Evolutionary conservation across 495 filamentous ascomycete genomes (phyloP), one percentile per base, ranked within the genome.

Genomic region (Penicillium simplicissimum): DNA sequence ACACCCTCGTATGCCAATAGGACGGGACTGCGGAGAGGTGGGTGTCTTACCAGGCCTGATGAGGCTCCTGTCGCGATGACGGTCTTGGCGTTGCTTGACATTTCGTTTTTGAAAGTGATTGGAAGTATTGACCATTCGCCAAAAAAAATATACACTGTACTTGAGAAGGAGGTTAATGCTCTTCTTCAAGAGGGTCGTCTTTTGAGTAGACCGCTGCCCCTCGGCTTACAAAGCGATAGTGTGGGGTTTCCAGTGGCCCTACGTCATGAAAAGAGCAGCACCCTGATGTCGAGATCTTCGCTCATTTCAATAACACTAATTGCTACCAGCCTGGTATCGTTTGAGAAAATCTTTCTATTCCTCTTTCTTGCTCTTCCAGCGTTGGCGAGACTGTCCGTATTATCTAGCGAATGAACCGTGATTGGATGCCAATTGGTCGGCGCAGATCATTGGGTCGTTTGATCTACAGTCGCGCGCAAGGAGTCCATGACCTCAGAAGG

Each of bases 381-480:
- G n/a, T 4, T 34, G 84, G 89, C 55, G 91, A 96, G 61, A 96
- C 95, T 19, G 84, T 89, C 37, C 85, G 87, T 34, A 89, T 98
- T 52, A 87, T 96, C 34, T 85, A 91, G 70, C 88, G 95, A 45
- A 98, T 98, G 95, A 89, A 90, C 53, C 83, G 89, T 28, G 95
- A 98, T 74, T 97, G 94, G 91, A 97, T 98, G 85, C 88, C 90
- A 9, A 88, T 89, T 51, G 95, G 95, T 66, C 91, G 95, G 68
- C 86, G 93, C 25, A 28, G 4, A 28, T 4, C 25, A 4, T 4
- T 28, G 25, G 25, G 25, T 2, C 25, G 25, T 28, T 28, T 28
- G 25, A 28, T 28, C 25, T 28, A 4, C 25, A 28, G 25, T 28
- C 25, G 25, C 25, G 25, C 25, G 25, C 25, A 2, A 28, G 25